phyloP scores from a whole-genome alignment of 441 rosid species.

The Aquilaria agallochum region DNA sequence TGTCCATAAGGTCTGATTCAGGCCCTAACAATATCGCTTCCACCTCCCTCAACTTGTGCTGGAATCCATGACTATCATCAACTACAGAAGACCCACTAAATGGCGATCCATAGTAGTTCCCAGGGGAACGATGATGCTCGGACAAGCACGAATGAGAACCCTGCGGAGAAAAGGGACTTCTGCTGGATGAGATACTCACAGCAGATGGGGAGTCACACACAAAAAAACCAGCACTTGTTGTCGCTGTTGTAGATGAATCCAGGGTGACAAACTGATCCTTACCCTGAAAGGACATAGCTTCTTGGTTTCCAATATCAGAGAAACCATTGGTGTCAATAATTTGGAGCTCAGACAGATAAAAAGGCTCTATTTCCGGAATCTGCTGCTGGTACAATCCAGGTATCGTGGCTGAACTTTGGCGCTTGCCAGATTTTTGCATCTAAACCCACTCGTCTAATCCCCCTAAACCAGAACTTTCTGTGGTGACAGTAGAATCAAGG shows the following conservation, averaged over 20 bases:
- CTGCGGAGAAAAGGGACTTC: conserved; percentile 57
- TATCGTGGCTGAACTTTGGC: conserved; percentile 31
- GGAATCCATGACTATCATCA: conserved; percentile 32
- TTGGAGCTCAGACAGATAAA: conserved; percentile 31
- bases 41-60: conserved; percentile 51
- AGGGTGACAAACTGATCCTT: conserved; percentile 52
- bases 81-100: conserved; percentile 46
- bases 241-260: conserved; percentile 52
- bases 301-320: conserved; percentile 41
- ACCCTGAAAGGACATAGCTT: conserved; percentile 37
- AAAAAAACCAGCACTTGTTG: conserved; percentile 25
- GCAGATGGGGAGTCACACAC: conserved; percentile 45
- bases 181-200: conserved; percentile 36
- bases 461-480: conserved; percentile 3
- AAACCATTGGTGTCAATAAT: conserved; percentile 29
- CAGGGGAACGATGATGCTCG: conserved; percentile 45
- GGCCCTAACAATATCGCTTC: conserved; percentile 54
- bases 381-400: conserved; percentile 37
- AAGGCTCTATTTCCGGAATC: conserved; percentile 26
- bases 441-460: conserved; percentile 10
- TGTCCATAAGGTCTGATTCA: conserved; percentile 38
- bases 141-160: conserved; percentile 53
- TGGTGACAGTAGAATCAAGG: neutral
- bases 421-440: conserved; percentile 52
- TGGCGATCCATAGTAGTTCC: conserved; percentile 46